Evolutionary conservation across 768 basidiomycete species (phyloP), one percentile per base, ranked within the genome.

Genomic region (Collybia nuda): DNA sequence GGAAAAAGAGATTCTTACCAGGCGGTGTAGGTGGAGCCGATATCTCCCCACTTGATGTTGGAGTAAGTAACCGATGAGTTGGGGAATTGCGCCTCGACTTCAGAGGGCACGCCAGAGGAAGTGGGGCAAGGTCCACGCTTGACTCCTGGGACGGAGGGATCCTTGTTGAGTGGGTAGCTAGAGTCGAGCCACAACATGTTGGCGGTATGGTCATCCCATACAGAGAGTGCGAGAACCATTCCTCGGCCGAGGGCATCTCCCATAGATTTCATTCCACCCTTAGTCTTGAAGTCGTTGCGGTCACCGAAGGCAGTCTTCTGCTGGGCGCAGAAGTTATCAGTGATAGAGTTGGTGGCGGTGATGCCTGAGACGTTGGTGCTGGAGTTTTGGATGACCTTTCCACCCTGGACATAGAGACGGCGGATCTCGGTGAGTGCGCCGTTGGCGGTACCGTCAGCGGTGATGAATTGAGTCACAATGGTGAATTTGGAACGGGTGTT

Each of bases 291-390:
- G 54, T 62, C 60, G 62, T 72, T 71, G 32, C 65, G 67, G 62
- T 79, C 74, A 23, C 70, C 72, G 63, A 76, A 74, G 15, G 63
- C 66, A 26, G 66, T 56, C 66, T 77, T 77, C 57, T 74, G 71
- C 39, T 59, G 64, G 23, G 57, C 59, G 63, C 73, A 74, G 66
- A 67, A 72, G 28, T 51, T 57, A 47, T 70, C 65, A 45, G 67
- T 72, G 68, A 75, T 66, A 40, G 68, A 69, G 65, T 73, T 62
- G 58, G 52, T 56, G 21, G 63, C 26, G 40, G 52, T 26, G 39
- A 75, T 57, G 40, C 70, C 70, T 29, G 71, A 50, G 56, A 61
- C 62, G 55, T 60, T 67, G 53, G 60, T 53, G 36, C 61, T 55
- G 41, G 66, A 63, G 66, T 75, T 74, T 51, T 62, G 63, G 60